Percentiles rank a stretch among this genome's conserved stretches.
Conservation (phyloP, 192 early-diverging fungal genomes). For the Rhizophagus sp. region DNA sequence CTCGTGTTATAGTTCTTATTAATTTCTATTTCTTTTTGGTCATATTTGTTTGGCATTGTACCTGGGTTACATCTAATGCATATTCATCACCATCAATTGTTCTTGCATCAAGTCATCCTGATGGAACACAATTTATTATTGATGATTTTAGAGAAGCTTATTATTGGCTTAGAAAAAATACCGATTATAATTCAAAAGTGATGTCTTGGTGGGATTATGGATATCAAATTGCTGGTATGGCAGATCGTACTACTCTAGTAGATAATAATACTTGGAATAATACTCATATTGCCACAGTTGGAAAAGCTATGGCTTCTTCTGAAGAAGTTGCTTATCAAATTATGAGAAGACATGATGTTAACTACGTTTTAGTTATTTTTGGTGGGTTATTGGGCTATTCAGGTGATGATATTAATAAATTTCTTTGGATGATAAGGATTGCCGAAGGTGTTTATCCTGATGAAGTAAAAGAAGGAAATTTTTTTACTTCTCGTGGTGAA, state of each 20-base stretch:
- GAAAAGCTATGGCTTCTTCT: conserved; percentile 85
- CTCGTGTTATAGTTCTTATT: conserved; percentile 59
- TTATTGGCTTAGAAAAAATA: conserved; percentile 99
- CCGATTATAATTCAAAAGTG: conserved; percentile 87
- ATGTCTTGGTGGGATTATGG: conserved; percentile 99
- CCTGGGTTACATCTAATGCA: conserved; percentile 96
- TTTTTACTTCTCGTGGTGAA: conserved; percentile 87
- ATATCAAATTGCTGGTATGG: conserved; percentile 99
- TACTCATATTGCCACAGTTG: conserved; percentile 98
- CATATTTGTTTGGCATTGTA: conserved; percentile 96
- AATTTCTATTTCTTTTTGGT: conserved; percentile 73
- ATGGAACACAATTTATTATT: conserved; percentile 95
- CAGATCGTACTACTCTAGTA: conserved; percentile 93
- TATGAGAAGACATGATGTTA: conserved; percentile 90
- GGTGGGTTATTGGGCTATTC: conserved; percentile 97
- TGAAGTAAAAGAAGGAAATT: conserved; percentile 84
- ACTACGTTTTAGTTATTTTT: conserved; percentile 97
- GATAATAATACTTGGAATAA: conserved; percentile 99
- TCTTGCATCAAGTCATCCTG: conserved; percentile 79
- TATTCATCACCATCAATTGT: conserved; percentile 99
- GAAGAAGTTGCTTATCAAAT: conserved; percentile 94
- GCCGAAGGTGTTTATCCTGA: conserved; percentile 97
- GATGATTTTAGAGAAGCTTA: conserved; percentile 99
- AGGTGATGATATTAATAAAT: conserved; percentile 99
- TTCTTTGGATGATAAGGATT: conserved; percentile 99